Conservation (phyloP, 768 basidiomycete species). For the Calocybe indica region DNA sequence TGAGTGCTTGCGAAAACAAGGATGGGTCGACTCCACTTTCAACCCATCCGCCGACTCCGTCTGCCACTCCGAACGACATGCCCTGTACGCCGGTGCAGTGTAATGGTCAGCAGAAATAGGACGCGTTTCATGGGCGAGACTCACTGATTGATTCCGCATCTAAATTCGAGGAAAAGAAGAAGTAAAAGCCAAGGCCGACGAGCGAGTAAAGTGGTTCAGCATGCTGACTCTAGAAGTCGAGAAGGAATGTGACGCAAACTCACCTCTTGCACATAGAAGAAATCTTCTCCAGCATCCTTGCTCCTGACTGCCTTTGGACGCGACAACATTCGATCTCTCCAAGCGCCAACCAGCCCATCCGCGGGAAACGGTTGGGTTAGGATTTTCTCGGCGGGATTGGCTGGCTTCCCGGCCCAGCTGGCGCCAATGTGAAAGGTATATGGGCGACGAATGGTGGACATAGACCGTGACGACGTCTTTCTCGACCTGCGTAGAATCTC, state of each 20-base stretch:
- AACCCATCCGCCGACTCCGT: constrained; percentile 93
- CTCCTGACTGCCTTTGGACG: constrained; percentile 33
- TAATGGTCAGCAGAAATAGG: constrained; percentile 24
- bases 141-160: constrained; percentile 79
- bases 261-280: constrained; percentile 63
- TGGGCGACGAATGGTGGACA: constrained; percentile 26
- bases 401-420: constrained; percentile 75
- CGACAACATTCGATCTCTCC: constrained; percentile 62
- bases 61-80: constrained; percentile 77
- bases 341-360: constrained; percentile 54
- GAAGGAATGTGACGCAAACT: constrained; percentile 16
- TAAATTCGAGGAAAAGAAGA: constrained; percentile 22
- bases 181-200: too few relatives aligned
- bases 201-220: constrained; percentile 1
- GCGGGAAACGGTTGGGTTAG: constrained; percentile 47
- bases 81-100: constrained; percentile 39
- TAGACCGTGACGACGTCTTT: constrained; percentile 5
- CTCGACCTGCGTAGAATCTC: constrained; percentile 10
- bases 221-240: neutral
- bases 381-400: constrained; percentile 23
- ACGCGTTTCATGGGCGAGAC: constrained; percentile 25
- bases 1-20: constrained; percentile 85
- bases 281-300: constrained; percentile 41
- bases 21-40: constrained; percentile 81
- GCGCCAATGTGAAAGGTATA: constrained; percentile 74